Evolutionary conservation across 495 filamentous ascomycete genomes (phyloP).

Genomic region (Collariella sp.): DNA sequence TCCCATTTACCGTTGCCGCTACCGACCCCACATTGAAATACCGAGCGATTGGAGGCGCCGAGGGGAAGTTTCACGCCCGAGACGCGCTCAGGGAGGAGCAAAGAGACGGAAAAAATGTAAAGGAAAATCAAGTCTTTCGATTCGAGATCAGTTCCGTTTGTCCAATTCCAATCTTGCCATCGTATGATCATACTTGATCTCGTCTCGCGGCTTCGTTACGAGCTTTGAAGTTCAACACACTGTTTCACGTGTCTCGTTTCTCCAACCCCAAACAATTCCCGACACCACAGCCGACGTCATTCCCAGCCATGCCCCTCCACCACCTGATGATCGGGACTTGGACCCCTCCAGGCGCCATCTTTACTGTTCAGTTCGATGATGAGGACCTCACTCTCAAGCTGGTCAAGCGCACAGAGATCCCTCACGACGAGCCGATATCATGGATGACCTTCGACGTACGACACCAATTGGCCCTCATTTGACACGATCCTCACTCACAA

Average conservation of each 20-base stretch:
- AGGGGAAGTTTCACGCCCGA: conserved; percentile 4
- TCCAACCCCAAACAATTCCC: background rate
- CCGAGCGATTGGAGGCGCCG: background rate
- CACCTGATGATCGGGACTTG: conserved; percentile 80
- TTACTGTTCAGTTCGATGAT: conserved; percentile 76
- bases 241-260: too few species aligned
- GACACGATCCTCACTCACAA: conserved; percentile 16
- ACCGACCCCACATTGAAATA: conserved; percentile 10
- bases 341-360: conserved; percentile 78
- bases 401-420: conserved; percentile 70
- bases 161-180: background rate
- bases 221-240: too few species aligned
- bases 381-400: conserved; percentile 59
- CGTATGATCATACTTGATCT: background rate
- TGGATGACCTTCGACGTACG: conserved; percentile 83
- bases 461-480: conserved; percentile 2
- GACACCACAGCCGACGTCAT: conserved; percentile 17
- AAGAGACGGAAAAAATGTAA: background rate
- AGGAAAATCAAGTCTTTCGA: background rate
- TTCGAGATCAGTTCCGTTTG: background rate
- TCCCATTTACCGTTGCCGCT: conserved; percentile 5
- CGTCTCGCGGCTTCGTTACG: background rate
- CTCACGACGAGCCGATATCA: conserved; percentile 73
- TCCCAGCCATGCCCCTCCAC: conserved; percentile 52
- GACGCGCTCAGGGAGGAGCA: background rate